Conservation (phyloP, 345 rosid species). For the Orychophragmus violaceus region DNA sequence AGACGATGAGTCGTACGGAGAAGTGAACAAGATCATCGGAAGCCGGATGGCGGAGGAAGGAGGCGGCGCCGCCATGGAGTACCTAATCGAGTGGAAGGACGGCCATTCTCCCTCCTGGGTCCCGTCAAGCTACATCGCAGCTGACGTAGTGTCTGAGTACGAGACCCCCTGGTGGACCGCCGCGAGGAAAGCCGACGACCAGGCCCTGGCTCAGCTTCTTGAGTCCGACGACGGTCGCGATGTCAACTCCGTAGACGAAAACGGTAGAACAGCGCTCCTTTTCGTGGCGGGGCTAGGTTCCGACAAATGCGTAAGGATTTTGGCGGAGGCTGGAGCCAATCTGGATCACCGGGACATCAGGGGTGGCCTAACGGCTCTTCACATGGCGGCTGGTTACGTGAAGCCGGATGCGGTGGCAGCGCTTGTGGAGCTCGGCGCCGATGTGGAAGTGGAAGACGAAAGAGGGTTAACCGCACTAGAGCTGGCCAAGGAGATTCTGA, state of each 20-base stretch:
- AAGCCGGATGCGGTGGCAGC: constrained; percentile 39
- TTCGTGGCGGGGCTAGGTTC: constrained; percentile 87
- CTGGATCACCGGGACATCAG: constrained; percentile 53
- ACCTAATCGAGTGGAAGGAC: constrained; percentile 85
- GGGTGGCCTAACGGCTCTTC: constrained; percentile 80
- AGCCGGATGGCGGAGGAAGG: constrained; percentile 41
- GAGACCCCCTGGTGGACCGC: constrained; percentile 96
- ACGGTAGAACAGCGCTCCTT: constrained; percentile 77
- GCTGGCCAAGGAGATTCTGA: constrained; percentile 61
- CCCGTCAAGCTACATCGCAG: constrained; percentile 59
- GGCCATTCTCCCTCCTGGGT: constrained; percentile 84
- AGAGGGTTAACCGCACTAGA: constrained; percentile 60
- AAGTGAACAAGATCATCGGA: constrained; percentile 71
- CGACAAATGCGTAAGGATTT: constrained; percentile 52
- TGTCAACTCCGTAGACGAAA: constrained; percentile 64
- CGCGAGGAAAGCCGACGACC: constrained; percentile 76
- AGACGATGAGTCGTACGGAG: constrained; percentile 65
- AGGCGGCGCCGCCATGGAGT: constrained; percentile 60
- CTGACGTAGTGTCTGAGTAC: constrained; percentile 80
- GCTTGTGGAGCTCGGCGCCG: constrained; percentile 62
- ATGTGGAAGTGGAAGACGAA: constrained; percentile 62
- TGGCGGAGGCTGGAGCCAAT: constrained; percentile 74
- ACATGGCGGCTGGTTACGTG: constrained; percentile 90
- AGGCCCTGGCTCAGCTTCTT: constrained; percentile 44
- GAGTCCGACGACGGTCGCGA: constrained; percentile 43